Percentiles rank a stretch among this genome's conserved stretches.
These are phyloP conservation scores for Cystofilobasidium macerans DNA, from an alignment of 768 basidiomycete species.

Conservation along the genomic window DNA sequence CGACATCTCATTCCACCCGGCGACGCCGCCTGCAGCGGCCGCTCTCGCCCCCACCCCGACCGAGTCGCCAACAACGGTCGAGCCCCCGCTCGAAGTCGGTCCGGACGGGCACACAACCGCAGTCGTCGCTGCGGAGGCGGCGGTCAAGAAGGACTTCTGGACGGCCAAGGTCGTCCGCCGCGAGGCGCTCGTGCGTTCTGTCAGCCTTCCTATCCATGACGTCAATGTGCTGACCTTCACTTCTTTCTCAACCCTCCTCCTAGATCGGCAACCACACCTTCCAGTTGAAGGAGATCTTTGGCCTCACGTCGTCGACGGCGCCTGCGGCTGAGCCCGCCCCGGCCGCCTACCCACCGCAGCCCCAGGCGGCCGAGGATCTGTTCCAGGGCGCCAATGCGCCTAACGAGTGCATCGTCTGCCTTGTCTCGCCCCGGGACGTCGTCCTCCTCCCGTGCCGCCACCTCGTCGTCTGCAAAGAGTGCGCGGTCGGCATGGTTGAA, in stretches of 20 bases:
- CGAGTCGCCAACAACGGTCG: conserved; percentile 26
- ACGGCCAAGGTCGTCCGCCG: conserved; percentile 85
- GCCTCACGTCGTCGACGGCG: conserved; percentile 50
- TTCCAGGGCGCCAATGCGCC: conserved; percentile 42
- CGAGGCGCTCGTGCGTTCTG: conserved; percentile 53
- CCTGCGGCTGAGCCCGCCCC: conserved; percentile 37
- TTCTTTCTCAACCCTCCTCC: conserved; percentile 31
- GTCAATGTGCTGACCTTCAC: conserved; percentile 8
- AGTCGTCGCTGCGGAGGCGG: neutral
- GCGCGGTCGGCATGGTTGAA: conserved; percentile 93
- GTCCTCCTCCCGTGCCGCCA: conserved; percentile 87
- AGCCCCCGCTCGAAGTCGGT: conserved; percentile 33
- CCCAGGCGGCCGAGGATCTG: conserved; percentile 40
- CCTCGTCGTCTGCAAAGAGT: conserved; percentile 88
- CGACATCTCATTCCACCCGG: conserved; percentile 48
- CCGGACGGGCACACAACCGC: neutral
- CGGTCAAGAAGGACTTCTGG: conserved; percentile 46
- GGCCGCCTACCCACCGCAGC: conserved; percentile 35
- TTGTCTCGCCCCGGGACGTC: conserved; percentile 78
- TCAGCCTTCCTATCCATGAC: neutral
- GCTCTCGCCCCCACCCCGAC: neutral
- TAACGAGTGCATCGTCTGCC: conserved; percentile 76
- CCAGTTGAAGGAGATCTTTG: conserved; percentile 90
- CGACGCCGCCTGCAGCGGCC: no score
- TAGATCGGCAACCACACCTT: conserved; percentile 84